phyloP scores from a whole-genome alignment of 306 rosid species.

The Boehmeria nivea region DNA sequence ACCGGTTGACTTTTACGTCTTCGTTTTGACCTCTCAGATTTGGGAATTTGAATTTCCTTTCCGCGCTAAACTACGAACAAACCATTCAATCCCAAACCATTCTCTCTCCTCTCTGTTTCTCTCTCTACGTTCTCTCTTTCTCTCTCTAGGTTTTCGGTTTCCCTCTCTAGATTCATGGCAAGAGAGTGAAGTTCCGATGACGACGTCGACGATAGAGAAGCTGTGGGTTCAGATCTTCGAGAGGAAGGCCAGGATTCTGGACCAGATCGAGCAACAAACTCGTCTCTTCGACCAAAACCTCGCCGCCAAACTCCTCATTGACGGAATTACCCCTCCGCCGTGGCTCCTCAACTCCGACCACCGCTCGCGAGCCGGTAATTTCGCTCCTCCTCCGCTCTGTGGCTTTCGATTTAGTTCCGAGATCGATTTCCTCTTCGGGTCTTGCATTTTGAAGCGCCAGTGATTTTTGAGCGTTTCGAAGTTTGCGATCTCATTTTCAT shows the following conservation, averaged over 20 bases:
- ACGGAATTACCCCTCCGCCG: slow-evolving; percentile 72
- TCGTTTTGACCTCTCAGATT: neutral
- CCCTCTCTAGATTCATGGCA: slow-evolving; percentile 19
- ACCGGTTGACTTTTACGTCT: neutral
- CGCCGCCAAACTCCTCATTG: slow-evolving; percentile 64
- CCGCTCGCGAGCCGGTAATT: slow-evolving; percentile 39
- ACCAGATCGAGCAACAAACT: slow-evolving; percentile 60
- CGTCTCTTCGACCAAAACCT: slow-evolving; percentile 67
- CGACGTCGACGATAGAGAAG: slow-evolving; percentile 58
- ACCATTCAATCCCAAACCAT: slow-evolving; percentile 3
- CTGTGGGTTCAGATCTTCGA: slow-evolving; percentile 70
- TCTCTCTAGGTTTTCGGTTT: slow-evolving; percentile 1
- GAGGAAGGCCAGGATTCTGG: slow-evolving; percentile 55
- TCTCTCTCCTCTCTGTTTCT: slow-evolving; percentile 3
- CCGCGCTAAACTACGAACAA: slow-evolving; percentile 31
- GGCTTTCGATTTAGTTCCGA: neutral
- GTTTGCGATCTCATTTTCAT: neutral
- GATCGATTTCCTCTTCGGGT: neutral
- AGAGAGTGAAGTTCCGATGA: neutral
- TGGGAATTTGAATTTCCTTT: slow-evolving; percentile 24
- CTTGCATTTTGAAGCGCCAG: neutral
- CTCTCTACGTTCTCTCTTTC: slow-evolving; percentile 3
- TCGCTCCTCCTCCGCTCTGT: neutral
- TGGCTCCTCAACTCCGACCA: slow-evolving; percentile 49
- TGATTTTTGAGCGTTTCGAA: neutral